Base-by-base conservation (phyloP, 2,329 filamentous ascomycete species). In the Phialemoniopsis sp. region DNA sequence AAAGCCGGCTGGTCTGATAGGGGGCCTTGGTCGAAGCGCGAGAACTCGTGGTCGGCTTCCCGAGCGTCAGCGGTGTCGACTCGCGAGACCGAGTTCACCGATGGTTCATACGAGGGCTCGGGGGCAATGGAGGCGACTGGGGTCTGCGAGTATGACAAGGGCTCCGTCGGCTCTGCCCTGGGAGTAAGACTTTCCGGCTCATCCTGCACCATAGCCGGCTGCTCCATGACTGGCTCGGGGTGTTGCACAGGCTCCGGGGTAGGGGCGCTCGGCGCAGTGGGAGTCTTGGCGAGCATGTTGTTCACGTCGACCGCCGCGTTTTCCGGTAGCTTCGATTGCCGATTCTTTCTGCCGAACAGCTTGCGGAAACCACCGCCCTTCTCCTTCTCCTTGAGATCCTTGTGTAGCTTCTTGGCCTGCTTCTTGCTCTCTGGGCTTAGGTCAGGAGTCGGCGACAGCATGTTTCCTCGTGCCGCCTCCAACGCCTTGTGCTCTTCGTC, bases 1-100 rank as follows among this genome's bases (percentile, higher is more conserved):
- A 94, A 95, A 2, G 89, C 87, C 4, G 93, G 91, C 59, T 93
- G 86, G 41, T 97, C 89, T 9, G 78, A 63, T 17, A 96, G 73
- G 2, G 93, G 93, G 3, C 90, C 93, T 64, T 97, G 91, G 54
- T 93, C 86, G 55, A 97, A 97, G 17, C 69, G 72, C 13, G 76
- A 67, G 49, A 80, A 80, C 40, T 82, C 82, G 10, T 73, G 63
- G 26, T 71, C 67, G n/a, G 79, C 76, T 49, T 83, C 73, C 32
- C 66, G 63, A 8, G 72, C 73, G 45, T 86, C 78, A 8, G 66
- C 63, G 1, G 72, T 80, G 51, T 80, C 76, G 29, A 83, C 70
- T 5, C 73, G 76, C 6, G 85, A 84, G 5, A 79, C 57, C 29
- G 65, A 62, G 13, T 71, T 64, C 10, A 63, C 50, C 3, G 70